A percentile compares a stretch with the other conserved stretches of the same genome.
Evolutionary conservation across 768 basidiomycete species (phyloP).

Genomic region (Coprinopsis strossmayeri): DNA sequence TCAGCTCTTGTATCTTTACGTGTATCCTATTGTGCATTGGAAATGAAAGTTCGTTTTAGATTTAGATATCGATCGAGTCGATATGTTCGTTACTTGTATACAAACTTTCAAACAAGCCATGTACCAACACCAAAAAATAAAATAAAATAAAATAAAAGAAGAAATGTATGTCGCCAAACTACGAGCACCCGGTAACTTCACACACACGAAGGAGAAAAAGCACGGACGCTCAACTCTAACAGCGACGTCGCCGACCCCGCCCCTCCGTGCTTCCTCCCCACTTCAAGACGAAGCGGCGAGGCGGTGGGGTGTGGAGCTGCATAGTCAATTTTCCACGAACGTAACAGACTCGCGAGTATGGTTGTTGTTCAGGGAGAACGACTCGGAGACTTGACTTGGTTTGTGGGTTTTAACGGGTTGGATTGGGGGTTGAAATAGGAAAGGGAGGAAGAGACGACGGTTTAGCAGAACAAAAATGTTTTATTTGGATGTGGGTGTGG

Average conservation of each 20-base stretch:
- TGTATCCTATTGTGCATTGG: no score
- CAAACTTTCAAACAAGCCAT: neutral
- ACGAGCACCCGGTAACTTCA: slow-evolving; percentile 4
- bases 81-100: neutral
- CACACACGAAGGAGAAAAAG: neutral
- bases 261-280: slow-evolving; percentile 1
- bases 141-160: neutral
- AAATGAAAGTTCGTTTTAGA: no score
- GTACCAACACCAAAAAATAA: neutral
- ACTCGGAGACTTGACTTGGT: slow-evolving; percentile 11
- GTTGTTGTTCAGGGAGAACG: neutral
- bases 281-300: slow-evolving; percentile 8
- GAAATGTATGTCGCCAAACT: slow-evolving; percentile 11
- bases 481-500: neutral
- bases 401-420: slow-evolving; percentile 4
- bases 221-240: slow-evolving; percentile 7
- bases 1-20: no score
- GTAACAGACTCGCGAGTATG: slow-evolving; percentile 10
- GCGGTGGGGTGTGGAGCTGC: neutral
- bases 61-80: no score
- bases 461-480: no score
- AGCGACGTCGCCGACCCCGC: slow-evolving; percentile 6
- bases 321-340: slow-evolving; percentile 9
- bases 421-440: neutral
- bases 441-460: neutral